Evolutionary conservation across 768 basidiomycete genomes (phyloP), one percentile per base, ranked within the genome.

Genomic region (Boletus barrowsii): DNA sequence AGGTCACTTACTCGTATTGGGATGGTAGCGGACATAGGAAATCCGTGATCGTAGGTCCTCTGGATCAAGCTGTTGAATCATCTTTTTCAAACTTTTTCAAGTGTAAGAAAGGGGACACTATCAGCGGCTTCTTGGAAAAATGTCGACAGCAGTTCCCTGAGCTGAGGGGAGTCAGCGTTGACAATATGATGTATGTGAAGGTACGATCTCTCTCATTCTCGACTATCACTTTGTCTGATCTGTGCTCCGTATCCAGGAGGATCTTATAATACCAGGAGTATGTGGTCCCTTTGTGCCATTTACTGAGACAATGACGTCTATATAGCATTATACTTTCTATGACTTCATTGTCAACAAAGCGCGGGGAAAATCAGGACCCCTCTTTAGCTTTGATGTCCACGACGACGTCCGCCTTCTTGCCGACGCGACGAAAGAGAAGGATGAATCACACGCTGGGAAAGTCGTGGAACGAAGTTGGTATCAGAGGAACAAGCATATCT

Each of bases 161-260:
- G 72, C 79, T 99, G 37, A 76, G 95, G 50, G 87, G 88, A 10
- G 84, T 94, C 45, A 90, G 85, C 51, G 93, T 90, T 18, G 97
- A 99, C 72, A 99, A 98, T 68, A 73, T 99, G 36, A 98, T 98
- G 95, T 99, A 98, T 73, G 83, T 99, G 72, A 98, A 98, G 83
- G 91, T 88, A 55, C 51, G 79, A 54, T 15, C 44, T 48, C 3
- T 49, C 51, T 43, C 42, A 32, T 47, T 26, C 41, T 39, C 30
- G 22, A 10, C 7, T 18, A 44, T 51, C 49, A 17, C 20, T 11
- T 4, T 13, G 29, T 43, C 15, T 66, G 32, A 65, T 50, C 8
- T 24, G 13, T 47, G 26, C 17, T 51, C n/a, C 53, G 18, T 52
- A 29, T 41, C 55, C 62, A 97, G 90, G 97, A 99, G 77, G 97